Evolutionary conservation across 2,329 filamentous ascomycete genomes (phyloP), one percentile per base, ranked within the genome.

Genomic region (Apiospora sp.): DNA sequence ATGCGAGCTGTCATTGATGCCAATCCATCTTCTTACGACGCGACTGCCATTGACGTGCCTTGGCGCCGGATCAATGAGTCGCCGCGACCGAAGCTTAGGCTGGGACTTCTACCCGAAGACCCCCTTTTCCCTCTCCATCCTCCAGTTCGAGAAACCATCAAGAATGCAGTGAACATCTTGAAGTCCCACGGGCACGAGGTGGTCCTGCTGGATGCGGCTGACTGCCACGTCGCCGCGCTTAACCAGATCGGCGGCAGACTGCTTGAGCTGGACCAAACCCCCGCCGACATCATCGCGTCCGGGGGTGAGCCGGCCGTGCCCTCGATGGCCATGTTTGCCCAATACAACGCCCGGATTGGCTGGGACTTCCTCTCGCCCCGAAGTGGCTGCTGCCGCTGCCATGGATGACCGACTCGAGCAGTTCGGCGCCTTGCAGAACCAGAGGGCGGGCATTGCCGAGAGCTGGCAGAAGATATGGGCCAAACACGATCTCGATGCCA

Each of bases 91-190:
- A 71, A 48, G 49, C 69, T 74, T 14, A 71, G 73, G 7, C 64
- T 76, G 34, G 75, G 75, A 4, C 58, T 76, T 12, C 49, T 76
- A 6, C 70, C 73, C 5, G 74, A 74, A 46, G 75, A 76, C 30
- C 72, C 74, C 0, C 37, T 74, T 1, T 74, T 74, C 44, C 74
- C 73, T 4, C 48, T 73, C 3, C 73, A 76, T 24, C 74, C 73
- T 8, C 70, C 73, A 2, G 72, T 75, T 22, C 49, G 19, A 61
- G 71, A 72, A 7, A 68, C 74, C 8, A 41, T 41, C 19, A 12
- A 7, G 3, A 37, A 7, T n/a, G 54, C 19, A 4, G 54, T 61
- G 16, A 19, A 8, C 6, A 37, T 61, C 8, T 12, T 61, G 7
- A 7, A 61, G 30, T n/a, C 54, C 1, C 7, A 61, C 30, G 54